Base-by-base conservation (phyloP, 1,139 yeast genomes). In the Pichia sp. region DNA sequence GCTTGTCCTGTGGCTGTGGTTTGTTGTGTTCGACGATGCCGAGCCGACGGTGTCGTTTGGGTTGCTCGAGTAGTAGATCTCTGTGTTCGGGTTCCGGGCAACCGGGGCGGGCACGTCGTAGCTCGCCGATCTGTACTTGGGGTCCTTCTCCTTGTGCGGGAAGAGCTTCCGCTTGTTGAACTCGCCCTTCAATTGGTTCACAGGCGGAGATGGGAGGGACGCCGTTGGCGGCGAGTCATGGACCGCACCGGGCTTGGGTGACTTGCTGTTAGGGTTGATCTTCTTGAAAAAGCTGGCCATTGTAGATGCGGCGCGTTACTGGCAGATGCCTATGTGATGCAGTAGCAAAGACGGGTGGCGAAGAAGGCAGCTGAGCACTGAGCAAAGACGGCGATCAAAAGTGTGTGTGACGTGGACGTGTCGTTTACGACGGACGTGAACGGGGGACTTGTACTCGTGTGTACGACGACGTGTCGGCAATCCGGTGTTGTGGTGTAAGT, bases 231-330 rank as follows among this genome's bases (percentile, higher is more conserved):
- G 55, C 6, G 54, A 44, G 6, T 51, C 58, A 24, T 33, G 48
- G 16, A 36, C 20, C 10, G 47, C 9, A 17, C 10, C 9, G 8
- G 31, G n/a, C 45, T 43, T 40, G n/a, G 51, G 48, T 12, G 48
- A 34, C 14, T 29, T 27, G 17, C 46, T 46, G 43, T 48, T 49
- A 1, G 38, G 44, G 47, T 55, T 53, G 33, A 53, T 47, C 45
- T 56, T 53, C 30, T 55, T 59, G 45, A 55, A 51, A 34, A 57
- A 53, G 51, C 45, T 50, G 1, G 56, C 49, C 56, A 57, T 54
- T 14, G 49, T 41, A 4, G 49, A 12, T 7, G 8, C 12, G 12
- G 12, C 12, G 34, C 4, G 34, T 31, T 2, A 8, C 24, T 2
- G 24, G 24, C 24, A 20, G 24, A 20, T 20, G n/a, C n/a, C n/a